These are phyloP conservation scores for Tulasnella sp. DNA, from an alignment of 768 basidiomycete genomes.

Conservation along the genomic window DNA sequence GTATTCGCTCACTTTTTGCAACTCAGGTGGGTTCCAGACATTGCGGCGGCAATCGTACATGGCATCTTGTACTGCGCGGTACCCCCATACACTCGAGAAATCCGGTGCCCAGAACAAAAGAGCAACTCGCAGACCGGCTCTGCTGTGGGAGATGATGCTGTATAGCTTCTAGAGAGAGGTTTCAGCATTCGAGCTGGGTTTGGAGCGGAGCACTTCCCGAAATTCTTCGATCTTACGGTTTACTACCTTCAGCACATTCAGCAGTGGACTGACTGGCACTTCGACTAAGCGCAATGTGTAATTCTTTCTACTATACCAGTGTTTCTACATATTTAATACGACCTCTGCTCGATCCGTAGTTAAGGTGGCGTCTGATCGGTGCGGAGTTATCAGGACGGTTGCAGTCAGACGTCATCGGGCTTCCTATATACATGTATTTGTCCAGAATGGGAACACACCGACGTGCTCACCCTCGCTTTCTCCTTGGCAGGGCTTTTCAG, in stretches of 20 bases:
- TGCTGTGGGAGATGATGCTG: background rate
- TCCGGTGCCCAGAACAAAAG: background rate
- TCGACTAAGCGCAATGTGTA: too few species aligned
- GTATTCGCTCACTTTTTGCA: background rate
- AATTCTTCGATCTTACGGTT: background rate
- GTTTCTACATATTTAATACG: too few species aligned
- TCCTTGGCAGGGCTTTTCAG: too few species aligned
- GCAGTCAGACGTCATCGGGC: too few species aligned
- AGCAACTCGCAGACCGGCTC: background rate
- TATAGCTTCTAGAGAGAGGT: background rate
- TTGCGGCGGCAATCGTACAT: constrained; percentile 20
- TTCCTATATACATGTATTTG: too few species aligned
- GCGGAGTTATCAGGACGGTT: too few species aligned
- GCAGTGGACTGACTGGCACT: too few species aligned
- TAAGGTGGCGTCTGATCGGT: too few species aligned
- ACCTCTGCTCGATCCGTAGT: too few species aligned
- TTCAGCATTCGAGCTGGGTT: background rate
- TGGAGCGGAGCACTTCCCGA: background rate
- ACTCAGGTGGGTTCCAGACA: constrained; percentile 26
- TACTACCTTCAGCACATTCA: background rate
- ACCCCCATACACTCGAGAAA: constrained; percentile 22
- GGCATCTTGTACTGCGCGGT: background rate
- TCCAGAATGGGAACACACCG: too few species aligned
- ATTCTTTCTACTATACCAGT: too few species aligned
- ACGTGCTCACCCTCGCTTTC: too few species aligned